Evolutionary conservation across 208 protist genomes (phyloP).

Genomic region (Trypanosoma vivax): DNA sequence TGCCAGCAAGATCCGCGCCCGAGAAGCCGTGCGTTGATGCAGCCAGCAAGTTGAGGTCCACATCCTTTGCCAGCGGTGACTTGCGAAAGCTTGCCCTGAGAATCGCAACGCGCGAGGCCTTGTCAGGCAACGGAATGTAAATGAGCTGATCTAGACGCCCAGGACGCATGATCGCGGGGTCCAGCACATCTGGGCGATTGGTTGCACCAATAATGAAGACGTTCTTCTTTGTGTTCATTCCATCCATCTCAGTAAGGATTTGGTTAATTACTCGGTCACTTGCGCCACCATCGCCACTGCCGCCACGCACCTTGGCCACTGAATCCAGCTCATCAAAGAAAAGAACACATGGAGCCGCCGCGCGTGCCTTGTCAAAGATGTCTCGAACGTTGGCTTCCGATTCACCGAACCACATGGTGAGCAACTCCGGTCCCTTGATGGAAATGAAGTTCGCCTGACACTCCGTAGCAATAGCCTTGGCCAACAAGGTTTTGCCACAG

Average conservation of each 20-base stretch:
- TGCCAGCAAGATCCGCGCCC: conserved; percentile 97
- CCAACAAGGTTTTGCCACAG: conserved; percentile 98
- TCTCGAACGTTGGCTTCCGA: conserved; percentile 99
- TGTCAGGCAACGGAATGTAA: conserved; percentile 99
- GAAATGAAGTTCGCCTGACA: conserved; percentile 99
- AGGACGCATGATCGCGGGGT: conserved; percentile 99
- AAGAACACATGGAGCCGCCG: conserved; percentile 99
- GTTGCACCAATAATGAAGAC: conserved; percentile 99
- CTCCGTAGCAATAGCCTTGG: conserved; percentile 97
- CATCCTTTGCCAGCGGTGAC: conserved; percentile 93
- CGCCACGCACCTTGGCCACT: conserved; percentile 96
- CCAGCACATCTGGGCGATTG: conserved; percentile 99
- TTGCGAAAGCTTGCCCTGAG: conserved; percentile 97
- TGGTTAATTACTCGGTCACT: conserved; percentile 99
- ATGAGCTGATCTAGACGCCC: conserved; percentile 95
- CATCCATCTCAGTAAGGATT: conserved; percentile 99
- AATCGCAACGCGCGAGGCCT: conserved; percentile 93
- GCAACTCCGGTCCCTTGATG: conserved; percentile 99
- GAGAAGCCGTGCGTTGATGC: conserved; percentile 97
- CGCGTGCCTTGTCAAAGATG: conserved; percentile 99
- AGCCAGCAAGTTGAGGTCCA: conserved; percentile 96
- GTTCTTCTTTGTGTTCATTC: conserved; percentile 99
- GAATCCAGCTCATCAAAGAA: conserved; percentile 99
- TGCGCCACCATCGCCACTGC: conserved; percentile 96
- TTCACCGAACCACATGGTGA: conserved; percentile 99